Conservation (phyloP, 371 early-diverging fungal genomes). For the Saksenaea oblongispora region DNA sequence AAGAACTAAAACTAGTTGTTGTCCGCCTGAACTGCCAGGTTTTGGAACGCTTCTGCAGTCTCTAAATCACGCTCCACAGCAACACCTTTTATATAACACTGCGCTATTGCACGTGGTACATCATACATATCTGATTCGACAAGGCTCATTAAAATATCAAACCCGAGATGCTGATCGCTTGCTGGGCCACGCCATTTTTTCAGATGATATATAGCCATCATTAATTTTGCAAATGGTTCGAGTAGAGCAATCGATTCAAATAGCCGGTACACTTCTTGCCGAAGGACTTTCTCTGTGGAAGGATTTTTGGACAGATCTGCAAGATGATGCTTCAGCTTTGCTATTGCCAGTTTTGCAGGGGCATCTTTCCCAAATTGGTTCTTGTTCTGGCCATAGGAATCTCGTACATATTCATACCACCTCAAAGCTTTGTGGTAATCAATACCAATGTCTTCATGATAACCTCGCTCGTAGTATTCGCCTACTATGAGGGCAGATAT, state of each 20-base stretch:
- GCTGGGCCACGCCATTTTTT: constrained; percentile 18
- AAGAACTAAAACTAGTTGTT: neutral
- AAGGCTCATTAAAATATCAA: constrained; percentile 11
- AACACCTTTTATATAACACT: constrained; percentile 26
- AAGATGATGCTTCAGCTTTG: constrained; percentile 16
- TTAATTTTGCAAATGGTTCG: constrained; percentile 14
- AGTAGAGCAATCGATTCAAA: constrained; percentile 7
- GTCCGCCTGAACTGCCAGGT: constrained; percentile 11
- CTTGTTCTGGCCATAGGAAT: no score
- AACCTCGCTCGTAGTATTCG: constrained; percentile 11
- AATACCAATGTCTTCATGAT: neutral
- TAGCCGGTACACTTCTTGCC: constrained; percentile 13
- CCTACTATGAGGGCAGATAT: constrained; percentile 7
- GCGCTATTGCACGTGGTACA: constrained; percentile 16
- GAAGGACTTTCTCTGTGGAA: neutral
- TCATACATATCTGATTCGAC: constrained; percentile 14
- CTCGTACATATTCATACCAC: neutral
- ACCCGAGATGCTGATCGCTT: constrained; percentile 11
- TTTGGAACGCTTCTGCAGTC: constrained; percentile 6
- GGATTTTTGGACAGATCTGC: neutral
- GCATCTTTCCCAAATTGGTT: neutral
- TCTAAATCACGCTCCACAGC: constrained; percentile 16
- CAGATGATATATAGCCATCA: constrained; percentile 28
- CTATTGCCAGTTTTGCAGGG: constrained; percentile 10
- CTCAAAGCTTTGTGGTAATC: constrained; percentile 7